A percentile compares a stretch with the other conserved stretches of the same genome.
These are phyloP conservation scores for Metschnikowia shivogae DNA, from an alignment of 805 yeast genomes.

Conservation along the genomic window DNA sequence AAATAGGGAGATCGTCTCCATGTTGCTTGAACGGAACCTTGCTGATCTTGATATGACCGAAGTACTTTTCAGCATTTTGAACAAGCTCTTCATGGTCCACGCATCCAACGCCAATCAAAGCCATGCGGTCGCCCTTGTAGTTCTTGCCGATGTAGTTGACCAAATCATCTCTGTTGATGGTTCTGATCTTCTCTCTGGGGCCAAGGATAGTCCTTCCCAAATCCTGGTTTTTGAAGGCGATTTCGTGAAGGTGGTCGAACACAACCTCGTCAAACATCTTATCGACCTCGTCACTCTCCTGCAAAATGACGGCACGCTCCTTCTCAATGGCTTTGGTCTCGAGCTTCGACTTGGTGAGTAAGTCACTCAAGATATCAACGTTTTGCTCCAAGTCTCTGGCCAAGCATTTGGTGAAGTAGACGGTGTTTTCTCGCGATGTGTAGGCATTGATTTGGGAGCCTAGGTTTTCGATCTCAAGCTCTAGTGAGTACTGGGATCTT, in stretches of 20 bases:
- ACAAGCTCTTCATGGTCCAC: constrained; percentile 86
- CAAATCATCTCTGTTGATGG: constrained; percentile 73
- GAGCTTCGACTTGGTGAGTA: constrained; percentile 78
- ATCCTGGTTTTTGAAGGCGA: constrained; percentile 85
- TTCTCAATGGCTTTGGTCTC: constrained; percentile 85
- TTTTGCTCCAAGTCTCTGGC: constrained; percentile 77
- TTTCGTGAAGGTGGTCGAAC: constrained; percentile 92
- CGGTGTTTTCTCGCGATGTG: constrained; percentile 96
- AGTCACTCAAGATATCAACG: constrained; percentile 84
- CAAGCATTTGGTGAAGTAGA: constrained; percentile 88
- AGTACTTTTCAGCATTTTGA: constrained; percentile 65
- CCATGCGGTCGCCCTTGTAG: constrained; percentile 97
- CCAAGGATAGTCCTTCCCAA: constrained; percentile 96
- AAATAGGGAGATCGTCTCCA: constrained; percentile 70
- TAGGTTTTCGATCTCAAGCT: constrained; percentile 89
- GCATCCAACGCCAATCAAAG: constrained; percentile 93
- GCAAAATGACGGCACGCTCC: constrained; percentile 92
- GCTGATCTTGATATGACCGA: constrained; percentile 61
- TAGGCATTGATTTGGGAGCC: constrained; percentile 99
- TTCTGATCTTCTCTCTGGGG: constrained; percentile 81
- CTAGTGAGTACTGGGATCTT: constrained; percentile 78
- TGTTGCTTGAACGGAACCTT: constrained; percentile 71
- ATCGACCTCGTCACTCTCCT: constrained; percentile 97
- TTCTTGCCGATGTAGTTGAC: constrained; percentile 75
- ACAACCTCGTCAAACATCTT: constrained; percentile 98